A percentile compares a stretch with the other conserved stretches of the same genome.
Evolutionary conservation across 371 early-diverging fungal genomes (phyloP).

Genomic region (Cokeromyces recurvatus): DNA sequence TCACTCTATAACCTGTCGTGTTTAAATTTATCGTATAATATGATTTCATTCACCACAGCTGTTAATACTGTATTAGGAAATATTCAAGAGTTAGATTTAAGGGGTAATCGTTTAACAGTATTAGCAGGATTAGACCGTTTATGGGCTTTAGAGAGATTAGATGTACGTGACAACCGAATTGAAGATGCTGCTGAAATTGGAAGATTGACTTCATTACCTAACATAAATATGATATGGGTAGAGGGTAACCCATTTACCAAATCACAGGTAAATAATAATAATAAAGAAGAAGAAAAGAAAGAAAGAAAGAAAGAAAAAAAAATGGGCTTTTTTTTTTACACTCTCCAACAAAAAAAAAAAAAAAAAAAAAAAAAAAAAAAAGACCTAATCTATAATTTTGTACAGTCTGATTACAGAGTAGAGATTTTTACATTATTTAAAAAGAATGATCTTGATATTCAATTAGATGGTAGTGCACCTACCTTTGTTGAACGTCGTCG

Average conservation of each 20-base stretch:
- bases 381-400: too few species aligned
- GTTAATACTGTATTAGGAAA: slow-evolving; percentile 66
- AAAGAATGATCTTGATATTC: slow-evolving; percentile 42
- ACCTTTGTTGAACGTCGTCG: slow-evolving; percentile 47
- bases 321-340: not conserved
- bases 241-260: slow-evolving; percentile 59
- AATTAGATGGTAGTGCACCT: slow-evolving; percentile 55
- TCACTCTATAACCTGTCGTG: slow-evolving; percentile 53
- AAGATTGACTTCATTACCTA: slow-evolving; percentile 53
- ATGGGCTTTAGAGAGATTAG: slow-evolving; percentile 67
- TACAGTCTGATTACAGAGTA: slow-evolving; percentile 57
- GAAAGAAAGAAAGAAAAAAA: not conserved
- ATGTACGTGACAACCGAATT: slow-evolving; percentile 63
- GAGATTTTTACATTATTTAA: slow-evolving; percentile 50
- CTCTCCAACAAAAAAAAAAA: too few species aligned
- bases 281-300: too few species aligned
- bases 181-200: slow-evolving; percentile 57
- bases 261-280: slow-evolving; percentile 46
- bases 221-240: slow-evolving; percentile 55
- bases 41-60: slow-evolving; percentile 55
- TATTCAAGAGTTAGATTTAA: slow-evolving; percentile 56
- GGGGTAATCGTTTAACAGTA: slow-evolving; percentile 61
- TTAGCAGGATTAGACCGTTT: slow-evolving; percentile 65
- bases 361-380: too few species aligned
- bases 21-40: slow-evolving; percentile 62